Conservation (phyloP, 148 eudicot genomes). For the Chenopodium berlandieri region DNA sequence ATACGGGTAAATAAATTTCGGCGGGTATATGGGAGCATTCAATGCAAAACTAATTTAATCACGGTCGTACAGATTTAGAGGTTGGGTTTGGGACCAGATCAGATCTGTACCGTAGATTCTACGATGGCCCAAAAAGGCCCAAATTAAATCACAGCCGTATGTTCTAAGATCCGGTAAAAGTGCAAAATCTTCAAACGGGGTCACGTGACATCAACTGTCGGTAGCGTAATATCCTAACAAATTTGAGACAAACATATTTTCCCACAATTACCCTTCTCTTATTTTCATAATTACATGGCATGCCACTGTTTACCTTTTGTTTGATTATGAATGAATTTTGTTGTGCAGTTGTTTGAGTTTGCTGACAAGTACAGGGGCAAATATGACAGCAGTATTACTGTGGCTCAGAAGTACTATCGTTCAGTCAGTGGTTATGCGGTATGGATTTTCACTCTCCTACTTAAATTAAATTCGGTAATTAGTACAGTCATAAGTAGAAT, state of each 20-base stretch:
- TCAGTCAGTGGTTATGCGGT: slow-evolving; percentile 97
- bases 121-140: not conserved
- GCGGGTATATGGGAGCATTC: not conserved
- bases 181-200: slow-evolving; percentile 9
- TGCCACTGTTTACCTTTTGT: not conserved
- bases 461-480: not conserved
- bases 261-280: slow-evolving; percentile 13
- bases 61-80: slow-evolving; percentile 8
- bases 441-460: slow-evolving; percentile 26
- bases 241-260: not conserved
- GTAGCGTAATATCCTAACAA: slow-evolving; percentile 15
- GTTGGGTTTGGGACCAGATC: slow-evolving; percentile 14
- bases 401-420: slow-evolving; percentile 94
- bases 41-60: not conserved
- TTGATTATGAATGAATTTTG: not conserved
- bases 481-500: not conserved
- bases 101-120: slow-evolving; percentile 17
- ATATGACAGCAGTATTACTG: slow-evolving; percentile 86
- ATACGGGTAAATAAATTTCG: not conserved
- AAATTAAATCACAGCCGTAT: slow-evolving; percentile 44
- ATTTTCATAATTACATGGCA: not conserved
- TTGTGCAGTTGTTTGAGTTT: slow-evolving; percentile 75
- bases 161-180: slow-evolving; percentile 19
- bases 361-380: slow-evolving; percentile 99
- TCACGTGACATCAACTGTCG: slow-evolving; percentile 48